Evolutionary conservation across 306 rosid species (phyloP).

Genomic region (apple (Malus domestica)): DNA sequence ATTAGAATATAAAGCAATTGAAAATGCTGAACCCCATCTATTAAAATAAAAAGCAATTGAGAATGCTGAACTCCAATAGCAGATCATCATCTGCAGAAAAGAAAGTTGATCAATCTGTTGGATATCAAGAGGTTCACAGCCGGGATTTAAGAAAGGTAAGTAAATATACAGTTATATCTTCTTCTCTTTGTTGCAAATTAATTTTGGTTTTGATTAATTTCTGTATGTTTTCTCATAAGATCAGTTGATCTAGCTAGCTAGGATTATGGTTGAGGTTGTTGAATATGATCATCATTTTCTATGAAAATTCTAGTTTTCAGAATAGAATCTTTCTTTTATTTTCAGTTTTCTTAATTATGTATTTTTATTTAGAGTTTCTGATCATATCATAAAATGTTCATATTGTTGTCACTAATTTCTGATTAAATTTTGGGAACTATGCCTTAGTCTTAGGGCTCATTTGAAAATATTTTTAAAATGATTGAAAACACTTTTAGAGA

Average conservation of each 20-base stretch:
- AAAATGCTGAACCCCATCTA: slow-evolving; percentile 20
- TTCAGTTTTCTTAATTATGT: background rate
- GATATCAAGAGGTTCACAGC: slow-evolving; percentile 5
- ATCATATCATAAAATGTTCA: background rate
- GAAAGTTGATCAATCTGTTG: slow-evolving; percentile 23
- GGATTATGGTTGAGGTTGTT: background rate
- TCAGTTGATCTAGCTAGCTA: background rate
- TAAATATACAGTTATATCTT: background rate
- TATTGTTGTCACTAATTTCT: background rate
- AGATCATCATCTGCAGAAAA: slow-evolving; percentile 14
- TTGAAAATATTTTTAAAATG: too few relatives aligned
- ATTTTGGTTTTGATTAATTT: background rate
- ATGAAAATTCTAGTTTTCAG: background rate
- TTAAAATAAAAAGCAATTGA: background rate
- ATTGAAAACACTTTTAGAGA: too few relatives aligned
- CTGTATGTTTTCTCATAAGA: background rate
- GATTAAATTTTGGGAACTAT: background rate
- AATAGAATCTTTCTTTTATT: background rate
- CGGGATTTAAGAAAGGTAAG: slow-evolving; percentile 13
- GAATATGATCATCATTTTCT: background rate
- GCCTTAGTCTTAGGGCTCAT: background rate
- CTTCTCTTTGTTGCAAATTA: background rate
- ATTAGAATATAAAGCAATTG: background rate
- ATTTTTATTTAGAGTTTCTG: background rate
- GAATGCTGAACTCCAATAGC: slow-evolving; percentile 24